A percentile compares a stretch with the other conserved stretches of the same genome.
phyloP scores from a whole-genome alignment of 768 basidiomycete species.

The Coprinopsis marcescibilis region DNA sequence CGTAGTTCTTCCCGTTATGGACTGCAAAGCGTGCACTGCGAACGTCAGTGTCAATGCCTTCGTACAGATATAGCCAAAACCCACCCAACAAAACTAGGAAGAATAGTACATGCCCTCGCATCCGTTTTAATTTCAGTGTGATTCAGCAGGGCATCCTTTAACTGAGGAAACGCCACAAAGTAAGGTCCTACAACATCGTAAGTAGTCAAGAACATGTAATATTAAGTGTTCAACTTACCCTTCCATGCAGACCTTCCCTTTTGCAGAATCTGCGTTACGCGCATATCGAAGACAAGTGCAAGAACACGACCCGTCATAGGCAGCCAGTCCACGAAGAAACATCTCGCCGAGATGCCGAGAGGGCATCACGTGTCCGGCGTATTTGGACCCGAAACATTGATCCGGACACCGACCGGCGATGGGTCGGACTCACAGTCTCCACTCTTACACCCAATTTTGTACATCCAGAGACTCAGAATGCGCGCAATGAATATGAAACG shows the following conservation, averaged over 20 bases:
- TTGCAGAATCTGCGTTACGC: conserved; percentile 51
- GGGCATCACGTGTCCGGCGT: too few species aligned
- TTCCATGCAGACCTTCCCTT: conserved; percentile 83
- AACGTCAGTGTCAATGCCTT: not conserved
- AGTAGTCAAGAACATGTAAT: not conserved
- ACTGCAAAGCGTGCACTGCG: conserved; percentile 81
- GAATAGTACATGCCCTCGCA: conserved; percentile 84
- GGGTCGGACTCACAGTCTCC: too few species aligned
- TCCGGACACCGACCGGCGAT: too few species aligned
- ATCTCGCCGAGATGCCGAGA: too few species aligned
- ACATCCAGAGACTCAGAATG: too few species aligned
- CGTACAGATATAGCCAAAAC: conserved; percentile 18
- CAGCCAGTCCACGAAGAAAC: too few species aligned
- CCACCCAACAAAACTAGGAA: conserved; percentile 95
- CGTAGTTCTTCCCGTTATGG: conserved; percentile 89
- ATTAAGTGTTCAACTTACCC: conserved; percentile 34
- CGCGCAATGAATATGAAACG: too few species aligned
- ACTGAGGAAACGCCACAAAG: conserved; percentile 88
- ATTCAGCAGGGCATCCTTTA: conserved; percentile 73
- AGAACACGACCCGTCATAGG: too few species aligned
- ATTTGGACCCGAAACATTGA: too few species aligned
- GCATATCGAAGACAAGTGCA: conserved; percentile 36
- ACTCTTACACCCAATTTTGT: too few species aligned
- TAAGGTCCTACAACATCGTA: conserved; percentile 66
- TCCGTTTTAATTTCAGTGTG: conserved; percentile 86